phyloP scores from a whole-genome alignment of 2,329 filamentous ascomycete species.

The Pyricularia grisea region DNA sequence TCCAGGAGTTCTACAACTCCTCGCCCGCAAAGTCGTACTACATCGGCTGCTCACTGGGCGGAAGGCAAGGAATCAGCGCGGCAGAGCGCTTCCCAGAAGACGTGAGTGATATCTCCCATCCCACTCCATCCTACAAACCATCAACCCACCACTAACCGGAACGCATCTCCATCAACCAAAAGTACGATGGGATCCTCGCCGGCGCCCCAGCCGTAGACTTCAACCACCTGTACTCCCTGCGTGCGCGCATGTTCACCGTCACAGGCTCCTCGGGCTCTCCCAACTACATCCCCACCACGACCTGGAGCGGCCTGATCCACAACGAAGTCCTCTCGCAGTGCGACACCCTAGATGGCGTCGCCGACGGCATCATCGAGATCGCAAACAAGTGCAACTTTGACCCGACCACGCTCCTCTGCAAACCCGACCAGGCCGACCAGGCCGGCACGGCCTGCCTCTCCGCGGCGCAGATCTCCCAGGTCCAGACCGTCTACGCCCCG shows the following conservation, averaged over 20 bases:
- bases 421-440: background rate
- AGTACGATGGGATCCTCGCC: slow-evolving; percentile 46
- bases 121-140: too few relatives aligned
- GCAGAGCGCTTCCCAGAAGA: slow-evolving; percentile 44
- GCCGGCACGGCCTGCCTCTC: slow-evolving; percentile 4
- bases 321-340: slow-evolving; percentile 8
- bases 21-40: slow-evolving; percentile 38
- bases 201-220: slow-evolving; percentile 31
- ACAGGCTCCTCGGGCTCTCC: slow-evolving; percentile 17
- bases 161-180: background rate
- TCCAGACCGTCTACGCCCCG: slow-evolving; percentile 6
- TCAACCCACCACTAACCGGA: background rate
- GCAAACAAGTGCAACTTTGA: slow-evolving; percentile 7
- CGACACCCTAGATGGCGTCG: slow-evolving; percentile 7
- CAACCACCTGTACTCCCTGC: slow-evolving; percentile 20
- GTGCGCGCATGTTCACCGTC: slow-evolving; percentile 33
- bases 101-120: background rate
- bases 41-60: slow-evolving; percentile 49
- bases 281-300: slow-evolving; percentile 5
- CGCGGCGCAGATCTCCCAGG: slow-evolving; percentile 1
- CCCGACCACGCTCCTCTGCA: slow-evolving; percentile 4
- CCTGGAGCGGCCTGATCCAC: slow-evolving; percentile 8
- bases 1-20: slow-evolving; percentile 34
- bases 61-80: slow-evolving; percentile 46
- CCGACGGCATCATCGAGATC: slow-evolving; percentile 9